Conservation (phyloP, 345 rosid species). For the Heritiera fomes region DNA sequence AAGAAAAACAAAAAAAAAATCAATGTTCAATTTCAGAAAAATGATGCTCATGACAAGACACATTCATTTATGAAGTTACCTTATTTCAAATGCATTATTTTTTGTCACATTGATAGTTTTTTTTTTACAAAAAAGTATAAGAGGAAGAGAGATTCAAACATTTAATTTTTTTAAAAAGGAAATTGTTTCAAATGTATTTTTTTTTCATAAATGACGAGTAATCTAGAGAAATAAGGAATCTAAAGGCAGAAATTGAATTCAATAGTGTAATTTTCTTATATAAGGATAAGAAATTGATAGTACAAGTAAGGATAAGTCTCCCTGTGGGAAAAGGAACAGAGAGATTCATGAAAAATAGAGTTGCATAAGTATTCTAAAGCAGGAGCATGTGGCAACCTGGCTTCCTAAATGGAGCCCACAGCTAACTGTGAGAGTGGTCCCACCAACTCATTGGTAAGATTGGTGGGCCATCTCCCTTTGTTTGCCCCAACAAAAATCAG, state of each 20-base stretch:
- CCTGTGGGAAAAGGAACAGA: neutral
- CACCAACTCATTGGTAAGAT: slow-evolving; percentile 32
- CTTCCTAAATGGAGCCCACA: slow-evolving; percentile 32
- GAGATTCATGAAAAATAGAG: neutral
- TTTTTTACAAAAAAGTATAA: too few relatives aligned
- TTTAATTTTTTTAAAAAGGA: too few relatives aligned
- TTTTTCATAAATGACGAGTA: too few relatives aligned
- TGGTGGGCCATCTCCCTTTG: slow-evolving; percentile 34
- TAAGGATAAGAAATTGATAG: neutral
- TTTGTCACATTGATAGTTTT: too few relatives aligned
- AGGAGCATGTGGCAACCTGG: slow-evolving; percentile 31
- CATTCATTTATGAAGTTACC: too few relatives aligned
- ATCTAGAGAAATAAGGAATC: neutral
- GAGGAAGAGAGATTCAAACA: too few relatives aligned
- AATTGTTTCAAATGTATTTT: too few relatives aligned
- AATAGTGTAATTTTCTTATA: neutral
- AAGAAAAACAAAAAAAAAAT: too few relatives aligned
- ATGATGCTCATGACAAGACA: too few relatives aligned
- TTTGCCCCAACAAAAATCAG: slow-evolving; percentile 12
- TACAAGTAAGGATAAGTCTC: neutral
- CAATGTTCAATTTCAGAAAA: neutral
- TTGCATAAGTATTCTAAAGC: neutral
- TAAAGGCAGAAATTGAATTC: neutral
- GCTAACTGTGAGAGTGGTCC: slow-evolving; percentile 42
- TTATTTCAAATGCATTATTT: too few relatives aligned